Base-by-base conservation (phyloP, 2,329 filamentous ascomycete species). In the Claviceps humidiphila region DNA sequence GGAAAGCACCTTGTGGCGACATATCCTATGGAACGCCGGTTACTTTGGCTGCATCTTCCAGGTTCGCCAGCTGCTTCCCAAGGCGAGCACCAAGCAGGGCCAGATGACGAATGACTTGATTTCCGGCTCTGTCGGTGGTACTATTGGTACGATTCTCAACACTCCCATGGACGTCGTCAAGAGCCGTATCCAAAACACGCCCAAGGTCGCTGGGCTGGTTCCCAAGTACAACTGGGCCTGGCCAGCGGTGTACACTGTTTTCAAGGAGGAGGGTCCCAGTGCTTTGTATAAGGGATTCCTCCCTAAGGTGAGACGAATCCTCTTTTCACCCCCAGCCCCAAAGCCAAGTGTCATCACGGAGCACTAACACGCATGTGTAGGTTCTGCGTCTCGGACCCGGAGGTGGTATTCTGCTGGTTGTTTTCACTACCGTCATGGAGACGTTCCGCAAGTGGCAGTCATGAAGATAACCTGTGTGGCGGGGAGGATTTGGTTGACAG, bases 191-290 rank as follows among this genome's bases (percentile, higher is more conserved):
- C 93, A 98, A 72, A 98, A 98, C 73, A 89, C 81, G 52, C 77
- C 87, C 59, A 91, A 87, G 75, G 74, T 95, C 41, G 68, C 85
- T n/a, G 93, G 93, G 5, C 75, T 80, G 51, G 72, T 82, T 22
- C 87, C 87, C 65, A 98, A 98, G 78, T 98, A 98, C 76, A 96
- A 97, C 80, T 98, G 93, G 93, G 93, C 93, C 37, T 95, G 84
- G 80, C 87, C 89, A 47, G 83, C 89, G 22, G 75, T 96, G 49
- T 84, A 79, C 53, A 93, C 87, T 7, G 88, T 98, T 55, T 83
- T 89, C 71, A 88, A 81, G 72, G 93, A 98, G 73, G 93, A 98
- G 71, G 93, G 93, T 5, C 91, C 95, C 66, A 72, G 71, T 47
- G 93, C 93, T 41, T 75, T 98, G 55, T 98, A 98, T 78, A 98